Base-by-base conservation (phyloP, 2,329 filamentous ascomycete species). In the Aspergillus sp. region DNA sequence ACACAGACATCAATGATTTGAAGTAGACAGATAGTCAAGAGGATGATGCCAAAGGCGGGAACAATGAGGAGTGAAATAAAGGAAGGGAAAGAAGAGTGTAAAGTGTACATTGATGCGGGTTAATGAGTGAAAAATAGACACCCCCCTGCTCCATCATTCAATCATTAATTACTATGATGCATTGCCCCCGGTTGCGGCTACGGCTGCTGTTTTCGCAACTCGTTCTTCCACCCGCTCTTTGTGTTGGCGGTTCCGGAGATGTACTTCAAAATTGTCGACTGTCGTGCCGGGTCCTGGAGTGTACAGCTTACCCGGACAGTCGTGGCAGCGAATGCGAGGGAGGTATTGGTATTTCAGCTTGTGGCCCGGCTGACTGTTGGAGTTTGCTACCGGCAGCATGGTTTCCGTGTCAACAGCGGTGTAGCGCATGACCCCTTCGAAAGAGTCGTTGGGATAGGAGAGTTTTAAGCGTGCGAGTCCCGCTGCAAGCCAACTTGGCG, bases 291-390 rank as follows among this genome's bases (percentile, higher is more conserved):
- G 92, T 0, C 92, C 91, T 0, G 93, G 91, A 0, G 93, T 97
- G 76, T 99, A 99, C 10, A 97, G 81, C 76, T 97, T 98, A 30
- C 91, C 92, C 0, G 92, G 91, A 74, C 95, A 98, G 75, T 99
- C 95, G 50, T 89, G 86, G 75, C 95, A 99, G 60, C 91, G 85
- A 65, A 99, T 97, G 54, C 95, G 85, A 8, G 95, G 95, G 53
- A 97, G 82, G 77, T 90, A 98, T 78, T 91, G 90, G 68, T 89
- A 91, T 70, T 89, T 91, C 63, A 91, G 81, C 63, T 89, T 77
- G 54, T 85, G 62, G 83, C 81, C 57, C 84, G 88, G 8, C 84
- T 79, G 15, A 71, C 76, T 62, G 75, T 83, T 70, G 73, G 81
- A 78, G 28, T 79, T 78, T 39, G 87, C 80, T 54, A 90, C 83